Evolutionary conservation across 768 basidiomycete genomes (phyloP).

Genomic region (Galerina marginata): DNA sequence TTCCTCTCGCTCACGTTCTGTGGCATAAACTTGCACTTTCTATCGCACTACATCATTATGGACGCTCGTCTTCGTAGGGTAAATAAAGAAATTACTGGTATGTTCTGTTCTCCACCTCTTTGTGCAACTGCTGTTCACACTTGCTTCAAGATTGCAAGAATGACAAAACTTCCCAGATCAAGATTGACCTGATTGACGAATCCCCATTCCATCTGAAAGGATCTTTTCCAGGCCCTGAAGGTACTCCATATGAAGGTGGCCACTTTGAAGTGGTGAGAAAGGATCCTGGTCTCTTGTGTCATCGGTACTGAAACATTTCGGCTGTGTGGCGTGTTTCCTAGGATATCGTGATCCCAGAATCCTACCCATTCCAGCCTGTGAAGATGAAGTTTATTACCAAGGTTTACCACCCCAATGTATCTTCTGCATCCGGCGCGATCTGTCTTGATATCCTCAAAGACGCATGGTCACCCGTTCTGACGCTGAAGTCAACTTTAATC

Average conservation of each 20-base stretch:
- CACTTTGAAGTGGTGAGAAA: slow-evolving; percentile 83
- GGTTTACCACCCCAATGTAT: slow-evolving; percentile 95
- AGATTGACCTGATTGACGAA: slow-evolving; percentile 85
- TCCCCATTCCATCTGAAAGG: slow-evolving; percentile 93
- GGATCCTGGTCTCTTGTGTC: slow-evolving; percentile 13
- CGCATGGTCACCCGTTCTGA: slow-evolving; percentile 95
- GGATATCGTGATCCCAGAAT: slow-evolving; percentile 93
- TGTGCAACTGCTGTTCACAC: slow-evolving; percentile 11
- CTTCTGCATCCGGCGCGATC: slow-evolving; percentile 92
- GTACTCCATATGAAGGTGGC: slow-evolving; percentile 92
- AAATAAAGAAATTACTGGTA: slow-evolving; percentile 92
- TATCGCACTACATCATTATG: slow-evolving; percentile 46
- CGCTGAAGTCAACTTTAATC: slow-evolving; percentile 95
- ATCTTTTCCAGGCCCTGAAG: slow-evolving; percentile 89
- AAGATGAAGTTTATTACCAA: slow-evolving; percentile 99
- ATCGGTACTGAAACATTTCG: not conserved
- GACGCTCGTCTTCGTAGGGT: slow-evolving; percentile 90
- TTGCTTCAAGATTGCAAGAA: slow-evolving; percentile 83
- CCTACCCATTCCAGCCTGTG: slow-evolving; percentile 91
- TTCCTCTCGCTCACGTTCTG: slow-evolving; percentile 1
- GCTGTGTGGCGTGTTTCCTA: slow-evolving; percentile 31
- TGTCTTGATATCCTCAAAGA: slow-evolving; percentile 90
- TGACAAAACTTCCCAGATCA: slow-evolving; percentile 88
- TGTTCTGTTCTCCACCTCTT: slow-evolving; percentile 19
- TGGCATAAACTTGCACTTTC: slow-evolving; percentile 11